Evolutionary conservation across 2,329 filamentous ascomycete genomes (phyloP).

Genomic region (Phialophora chinensis): DNA sequence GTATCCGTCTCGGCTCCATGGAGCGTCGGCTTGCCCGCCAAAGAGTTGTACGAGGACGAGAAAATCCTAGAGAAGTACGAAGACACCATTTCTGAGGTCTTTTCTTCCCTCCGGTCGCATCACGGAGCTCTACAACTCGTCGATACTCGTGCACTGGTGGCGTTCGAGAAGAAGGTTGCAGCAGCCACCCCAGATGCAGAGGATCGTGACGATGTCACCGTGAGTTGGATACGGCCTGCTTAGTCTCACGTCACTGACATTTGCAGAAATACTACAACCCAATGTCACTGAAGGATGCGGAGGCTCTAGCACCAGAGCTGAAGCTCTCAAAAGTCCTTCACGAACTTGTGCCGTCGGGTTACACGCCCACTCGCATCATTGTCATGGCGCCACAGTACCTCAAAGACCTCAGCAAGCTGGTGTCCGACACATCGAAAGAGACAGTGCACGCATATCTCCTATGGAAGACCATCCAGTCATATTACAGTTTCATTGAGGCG

Average conservation of each 20-base stretch:
- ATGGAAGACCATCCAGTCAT: slow-evolving; percentile 66
- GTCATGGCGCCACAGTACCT: slow-evolving; percentile 66
- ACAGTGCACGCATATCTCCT: slow-evolving; percentile 67
- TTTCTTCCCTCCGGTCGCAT: slow-evolving; percentile 47
- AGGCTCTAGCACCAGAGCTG: slow-evolving; percentile 62
- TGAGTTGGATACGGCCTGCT: slow-evolving; percentile 6
- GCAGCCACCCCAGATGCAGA: slow-evolving; percentile 63
- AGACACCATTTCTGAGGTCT: slow-evolving; percentile 50
- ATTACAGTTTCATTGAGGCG: slow-evolving; percentile 62
- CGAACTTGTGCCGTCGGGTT: slow-evolving; percentile 58
- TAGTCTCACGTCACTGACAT: slow-evolving; percentile 6
- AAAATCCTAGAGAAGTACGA: slow-evolving; percentile 60
- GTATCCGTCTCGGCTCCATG: slow-evolving; percentile 54
- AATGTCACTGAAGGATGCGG: slow-evolving; percentile 61
- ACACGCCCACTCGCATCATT: slow-evolving; percentile 61
- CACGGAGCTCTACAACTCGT: slow-evolving; percentile 40
- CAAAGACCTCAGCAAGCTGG: slow-evolving; percentile 61
- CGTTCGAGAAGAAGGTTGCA: slow-evolving; percentile 67
- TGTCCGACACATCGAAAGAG: slow-evolving; percentile 61
- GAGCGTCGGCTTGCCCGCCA: slow-evolving; percentile 64
- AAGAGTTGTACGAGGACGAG: slow-evolving; percentile 65
- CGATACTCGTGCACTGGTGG: slow-evolving; percentile 54
- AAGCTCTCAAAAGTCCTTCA: slow-evolving; percentile 60
- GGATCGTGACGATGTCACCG: slow-evolving; percentile 65
- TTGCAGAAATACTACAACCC: slow-evolving; percentile 66